Conservation (phyloP, 2,329 filamentous ascomycete genomes). For the Fusarium verrucosum region DNA sequence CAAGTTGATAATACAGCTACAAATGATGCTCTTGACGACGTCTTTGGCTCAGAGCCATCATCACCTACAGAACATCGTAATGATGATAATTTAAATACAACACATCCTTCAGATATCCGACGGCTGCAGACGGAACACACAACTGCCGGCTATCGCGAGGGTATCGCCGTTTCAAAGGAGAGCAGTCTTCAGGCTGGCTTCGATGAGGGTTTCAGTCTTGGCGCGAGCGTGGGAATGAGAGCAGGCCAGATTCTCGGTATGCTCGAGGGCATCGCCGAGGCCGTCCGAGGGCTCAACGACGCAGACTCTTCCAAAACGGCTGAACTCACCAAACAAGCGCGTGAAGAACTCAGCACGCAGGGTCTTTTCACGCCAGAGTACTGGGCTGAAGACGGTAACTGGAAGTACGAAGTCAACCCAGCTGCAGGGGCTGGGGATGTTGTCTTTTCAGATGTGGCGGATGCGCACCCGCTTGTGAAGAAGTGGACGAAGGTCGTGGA, state of each 20-base stretch:
- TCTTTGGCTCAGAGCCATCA: slow-evolving; percentile 47
- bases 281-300: slow-evolving; percentile 50
- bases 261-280: slow-evolving; percentile 74
- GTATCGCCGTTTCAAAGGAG: slow-evolving; percentile 79
- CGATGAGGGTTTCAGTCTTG: slow-evolving; percentile 87
- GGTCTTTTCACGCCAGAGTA: slow-evolving; percentile 72
- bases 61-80: slow-evolving; percentile 30
- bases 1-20: slow-evolving; percentile 7
- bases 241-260: slow-evolving; percentile 81
- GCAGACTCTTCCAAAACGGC: slow-evolving; percentile 15
- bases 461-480: slow-evolving; percentile 71
- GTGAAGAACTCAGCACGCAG: slow-evolving; percentile 67
- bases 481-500: slow-evolving; percentile 64
- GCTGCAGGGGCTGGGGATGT: slow-evolving; percentile 53
- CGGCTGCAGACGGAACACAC: slow-evolving; percentile 79
- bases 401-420: slow-evolving; percentile 68
- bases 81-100: slow-evolving; percentile 7
- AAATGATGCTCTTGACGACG: slow-evolving; percentile 50
- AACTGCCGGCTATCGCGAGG: slow-evolving; percentile 91
- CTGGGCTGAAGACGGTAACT: slow-evolving; percentile 75
- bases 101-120: slow-evolving; percentile 71
- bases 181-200: slow-evolving; percentile 85
- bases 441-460: slow-evolving; percentile 70
- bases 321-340: slow-evolving; percentile 53
- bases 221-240: slow-evolving; percentile 78